Base-by-base conservation (phyloP, 805 yeast genomes). In the Priceomyces melissophilus region DNA sequence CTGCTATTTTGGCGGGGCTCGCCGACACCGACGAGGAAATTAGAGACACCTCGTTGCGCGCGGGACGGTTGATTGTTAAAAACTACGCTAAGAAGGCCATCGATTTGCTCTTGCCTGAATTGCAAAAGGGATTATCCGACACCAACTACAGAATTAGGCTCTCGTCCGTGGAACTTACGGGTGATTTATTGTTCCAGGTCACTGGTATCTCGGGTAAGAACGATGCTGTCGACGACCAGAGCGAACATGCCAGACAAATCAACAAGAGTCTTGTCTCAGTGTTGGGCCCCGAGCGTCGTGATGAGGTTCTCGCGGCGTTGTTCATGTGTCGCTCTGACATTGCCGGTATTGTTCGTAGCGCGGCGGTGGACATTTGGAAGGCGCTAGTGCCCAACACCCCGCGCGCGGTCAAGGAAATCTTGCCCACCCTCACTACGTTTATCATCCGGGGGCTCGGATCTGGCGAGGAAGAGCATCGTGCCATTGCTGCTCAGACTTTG, bases 361-460 rank as follows among this genome's bases (percentile, higher is more conserved):
- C 95, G 17, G 82, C 98, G 10, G 79, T 87, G 44, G 96, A 93
- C 54, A 88, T 93, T 35, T 93, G 99, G 99, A 90, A 90, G 67
- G 88, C 96, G 0, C 72, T 93, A 57, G 97, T 93, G 38, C 86
- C 96, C 36, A 93, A 93, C 60, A 93, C 99, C 15, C 98, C 99
- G 32, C 81, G 86, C 57, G 87, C 96, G 3, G 84, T 93, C 35
- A 91, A 87, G 69, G 97, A 90, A 61, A 88, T 93, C 46, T 65
- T 93, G 47, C 95, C 96, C 25, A 73, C 88, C 4, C 78, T 93
- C 48, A 86, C 93, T 4, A 76, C 76, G 44, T 76, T 87, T 53
- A 82, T 93, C 55, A 87, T 93, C 44, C 78, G 82, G 50, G 78
- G 88, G 55, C 73, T 93, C 60, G 95, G 96, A 0, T 81, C 89